These are phyloP conservation scores for Wickerhamomyces sp. DNA, from an alignment of 1,139 yeast genomes.

Conservation along the genomic window DNA sequence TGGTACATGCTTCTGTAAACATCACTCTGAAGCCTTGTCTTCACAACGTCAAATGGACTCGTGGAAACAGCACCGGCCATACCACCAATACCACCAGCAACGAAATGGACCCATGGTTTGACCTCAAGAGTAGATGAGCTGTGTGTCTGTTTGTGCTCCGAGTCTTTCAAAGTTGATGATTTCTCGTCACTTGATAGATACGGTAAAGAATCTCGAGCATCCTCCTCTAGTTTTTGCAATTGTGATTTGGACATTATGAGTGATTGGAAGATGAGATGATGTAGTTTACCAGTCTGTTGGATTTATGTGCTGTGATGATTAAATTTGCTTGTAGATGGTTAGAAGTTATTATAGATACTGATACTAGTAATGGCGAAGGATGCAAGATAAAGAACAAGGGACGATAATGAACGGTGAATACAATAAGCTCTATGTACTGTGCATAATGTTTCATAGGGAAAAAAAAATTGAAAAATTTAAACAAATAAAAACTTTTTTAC, in stretches of 20 bases:
- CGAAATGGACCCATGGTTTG: conserved; percentile 91
- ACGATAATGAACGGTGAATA: no score
- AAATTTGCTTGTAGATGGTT: no score
- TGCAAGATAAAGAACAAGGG: no score
- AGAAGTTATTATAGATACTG: no score
- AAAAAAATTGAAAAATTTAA: no score
- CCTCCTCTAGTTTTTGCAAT: conserved; percentile 33
- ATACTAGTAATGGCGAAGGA: no score
- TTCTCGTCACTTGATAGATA: conserved; percentile 70
- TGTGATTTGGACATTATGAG: conserved; percentile 23
- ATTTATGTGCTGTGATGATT: no score
- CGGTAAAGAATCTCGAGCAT: conserved; percentile 54
- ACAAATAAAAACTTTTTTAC: no score
- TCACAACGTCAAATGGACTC: conserved; percentile 94
- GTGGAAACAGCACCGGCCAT: conserved; percentile 96
- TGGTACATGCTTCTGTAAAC: conserved; percentile 40
- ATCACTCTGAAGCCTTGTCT: conserved; percentile 91
- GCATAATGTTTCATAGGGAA: no score
- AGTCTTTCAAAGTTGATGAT: conserved; percentile 27
- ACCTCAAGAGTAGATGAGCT: conserved; percentile 30
- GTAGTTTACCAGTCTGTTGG: no score
- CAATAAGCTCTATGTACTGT: no score
- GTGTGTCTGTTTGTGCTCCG: conserved; percentile 8
- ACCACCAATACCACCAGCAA: conserved; percentile 99
- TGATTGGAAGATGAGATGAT: no score